Conservation (phyloP, 257 asterid genomes). For the Voacanga thouarsii region DNA sequence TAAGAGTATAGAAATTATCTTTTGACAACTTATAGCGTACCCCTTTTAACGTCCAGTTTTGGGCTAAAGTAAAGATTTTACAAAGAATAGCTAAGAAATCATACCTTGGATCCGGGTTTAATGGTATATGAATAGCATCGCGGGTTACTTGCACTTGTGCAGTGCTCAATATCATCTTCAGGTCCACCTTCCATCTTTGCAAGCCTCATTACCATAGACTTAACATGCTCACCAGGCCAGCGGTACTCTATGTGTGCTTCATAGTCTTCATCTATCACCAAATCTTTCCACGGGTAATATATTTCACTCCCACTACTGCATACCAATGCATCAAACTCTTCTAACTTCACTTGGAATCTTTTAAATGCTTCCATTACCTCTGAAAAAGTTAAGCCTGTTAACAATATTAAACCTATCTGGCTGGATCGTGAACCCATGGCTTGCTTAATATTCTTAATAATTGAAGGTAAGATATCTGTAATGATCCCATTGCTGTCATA, state of each 20-base stretch:
- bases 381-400: conserved; percentile 46
- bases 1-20: conserved; percentile 10
- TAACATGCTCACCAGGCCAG: conserved; percentile 63
- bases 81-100: conserved; percentile 14
- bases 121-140: conserved; percentile 58
- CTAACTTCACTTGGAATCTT: conserved; percentile 32
- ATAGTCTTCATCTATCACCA: conserved; percentile 49
- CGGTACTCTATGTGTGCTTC: conserved; percentile 56
- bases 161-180: conserved; percentile 41
- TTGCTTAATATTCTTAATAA: conserved; percentile 52
- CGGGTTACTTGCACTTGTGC: conserved; percentile 38
- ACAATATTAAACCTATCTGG: conserved; percentile 51
- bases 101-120: conserved; percentile 52
- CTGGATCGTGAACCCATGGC: conserved; percentile 38
- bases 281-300: conserved; percentile 62
- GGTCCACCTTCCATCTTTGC: conserved; percentile 36
- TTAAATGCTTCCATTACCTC: conserved; percentile 49
- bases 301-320: conserved; percentile 69
- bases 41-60: conserved; percentile 3
- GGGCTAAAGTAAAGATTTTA: conserved; percentile 5
- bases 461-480: conserved; percentile 36
- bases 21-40: conserved; percentile 10
- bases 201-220: conserved; percentile 44
- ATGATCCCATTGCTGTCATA: conserved; percentile 39
- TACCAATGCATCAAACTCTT: conserved; percentile 55